phyloP scores from a whole-genome alignment of 2,329 filamentous ascomycete species.

The Aureobasidium sp. region DNA sequence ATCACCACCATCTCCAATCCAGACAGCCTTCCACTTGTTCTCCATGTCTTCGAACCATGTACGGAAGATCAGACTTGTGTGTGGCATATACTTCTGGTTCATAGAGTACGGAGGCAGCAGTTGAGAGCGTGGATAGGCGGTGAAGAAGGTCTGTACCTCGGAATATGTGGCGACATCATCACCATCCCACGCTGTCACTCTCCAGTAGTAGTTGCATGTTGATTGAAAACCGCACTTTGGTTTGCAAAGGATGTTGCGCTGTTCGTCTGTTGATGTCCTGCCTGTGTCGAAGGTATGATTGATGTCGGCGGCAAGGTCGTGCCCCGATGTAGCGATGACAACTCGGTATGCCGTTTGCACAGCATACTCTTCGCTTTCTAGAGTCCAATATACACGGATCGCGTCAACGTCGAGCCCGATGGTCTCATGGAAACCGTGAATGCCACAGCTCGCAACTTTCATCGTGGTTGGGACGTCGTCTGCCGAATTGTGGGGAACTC shows the following conservation, averaged over 20 bases:
- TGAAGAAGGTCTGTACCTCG: slow-evolving; percentile 41
- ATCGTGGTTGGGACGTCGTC: neutral
- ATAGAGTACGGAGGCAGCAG: slow-evolving; percentile 46
- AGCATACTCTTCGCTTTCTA: slow-evolving; percentile 35
- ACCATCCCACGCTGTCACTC: slow-evolving; percentile 42
- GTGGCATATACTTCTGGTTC: slow-evolving; percentile 47
- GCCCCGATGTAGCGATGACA: slow-evolving; percentile 22
- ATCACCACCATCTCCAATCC: slow-evolving; percentile 45
- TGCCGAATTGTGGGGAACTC: neutral
- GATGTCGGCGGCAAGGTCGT: neutral
- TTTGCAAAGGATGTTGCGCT: slow-evolving; percentile 36
- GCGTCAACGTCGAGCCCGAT: slow-evolving; percentile 45
- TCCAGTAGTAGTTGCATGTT: slow-evolving; percentile 42
- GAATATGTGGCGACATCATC: slow-evolving; percentile 32
- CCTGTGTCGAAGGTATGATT: slow-evolving; percentile 29
- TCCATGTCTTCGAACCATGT: slow-evolving; percentile 47
- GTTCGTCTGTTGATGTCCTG: slow-evolving; percentile 27
- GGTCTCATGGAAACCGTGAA: slow-evolving; percentile 44
- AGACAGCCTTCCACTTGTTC: slow-evolving; percentile 46
- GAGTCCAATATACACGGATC: slow-evolving; percentile 41
- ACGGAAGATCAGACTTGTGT: slow-evolving; percentile 46
- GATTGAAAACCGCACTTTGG: slow-evolving; percentile 40
- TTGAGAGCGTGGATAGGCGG: slow-evolving; percentile 41
- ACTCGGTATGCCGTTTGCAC: slow-evolving; percentile 39
- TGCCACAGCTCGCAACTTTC: slow-evolving; percentile 38